Evolutionary conservation across 2,329 filamentous ascomycete genomes (phyloP).

Genomic region (Aspergillus candidus): DNA sequence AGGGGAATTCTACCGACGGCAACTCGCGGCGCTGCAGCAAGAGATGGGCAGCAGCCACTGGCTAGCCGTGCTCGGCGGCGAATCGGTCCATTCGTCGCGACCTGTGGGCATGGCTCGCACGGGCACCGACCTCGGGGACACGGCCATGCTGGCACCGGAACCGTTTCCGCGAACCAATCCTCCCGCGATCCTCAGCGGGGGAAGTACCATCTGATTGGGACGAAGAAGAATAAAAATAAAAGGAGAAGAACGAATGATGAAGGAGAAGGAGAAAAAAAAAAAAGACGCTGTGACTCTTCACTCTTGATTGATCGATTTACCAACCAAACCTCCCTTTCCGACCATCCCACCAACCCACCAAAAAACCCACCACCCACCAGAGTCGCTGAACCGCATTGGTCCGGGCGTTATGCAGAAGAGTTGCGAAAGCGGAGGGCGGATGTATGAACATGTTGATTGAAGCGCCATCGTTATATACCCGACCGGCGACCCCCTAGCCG

Average conservation of each 20-base stretch:
- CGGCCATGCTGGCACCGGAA: conserved; percentile 27
- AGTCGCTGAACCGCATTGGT: conserved; percentile 23
- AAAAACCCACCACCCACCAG: conserved; percentile 3
- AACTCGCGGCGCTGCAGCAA: conserved; percentile 77
- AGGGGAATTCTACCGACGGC: conserved; percentile 76
- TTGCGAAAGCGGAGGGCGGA: conserved; percentile 27
- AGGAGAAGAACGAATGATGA: neutral
- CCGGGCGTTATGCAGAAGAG: conserved; percentile 27
- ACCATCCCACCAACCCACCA: neutral
- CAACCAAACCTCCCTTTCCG: conserved; percentile 1
- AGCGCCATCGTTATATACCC: neutral
- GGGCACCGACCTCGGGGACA: conserved; percentile 27
- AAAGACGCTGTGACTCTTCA: too few species aligned
- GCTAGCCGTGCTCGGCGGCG: conserved; percentile 75
- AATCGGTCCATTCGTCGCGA: conserved; percentile 40
- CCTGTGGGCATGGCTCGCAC: conserved; percentile 25
- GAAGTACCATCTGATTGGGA: conserved; percentile 23
- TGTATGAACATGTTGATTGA: conserved; percentile 23
- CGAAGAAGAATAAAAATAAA: neutral
- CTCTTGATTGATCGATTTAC: too few species aligned
- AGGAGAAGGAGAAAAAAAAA: too few species aligned
- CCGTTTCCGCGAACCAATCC: conserved; percentile 30
- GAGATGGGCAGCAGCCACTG: conserved; percentile 83
- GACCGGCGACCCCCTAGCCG: neutral
- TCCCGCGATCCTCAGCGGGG: conserved; percentile 38